Evolutionary conservation across 2,329 filamentous ascomycete genomes (phyloP).

Genomic region (Botryotinia narcissicola): DNA sequence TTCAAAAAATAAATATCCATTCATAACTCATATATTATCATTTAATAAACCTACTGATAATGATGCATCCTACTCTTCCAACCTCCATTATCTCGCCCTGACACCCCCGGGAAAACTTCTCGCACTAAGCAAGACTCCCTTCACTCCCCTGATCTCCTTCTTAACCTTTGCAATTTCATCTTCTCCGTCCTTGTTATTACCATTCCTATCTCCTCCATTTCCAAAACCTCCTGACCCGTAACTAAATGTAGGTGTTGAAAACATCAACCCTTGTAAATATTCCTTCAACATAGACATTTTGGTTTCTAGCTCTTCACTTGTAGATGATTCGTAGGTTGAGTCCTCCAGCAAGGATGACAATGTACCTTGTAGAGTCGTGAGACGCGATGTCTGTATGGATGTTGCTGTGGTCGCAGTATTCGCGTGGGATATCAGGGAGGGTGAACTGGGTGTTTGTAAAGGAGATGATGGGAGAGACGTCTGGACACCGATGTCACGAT

Average conservation of each 20-base stretch:
- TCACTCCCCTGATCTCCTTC: constrained; percentile 73
- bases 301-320: constrained; percentile 29
- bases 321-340: constrained; percentile 27
- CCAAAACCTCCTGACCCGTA: constrained; percentile 36
- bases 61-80: neutral
- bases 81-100: constrained; percentile 20
- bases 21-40: constrained; percentile 10
- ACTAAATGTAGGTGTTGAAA: constrained; percentile 40
- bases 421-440: constrained; percentile 32
- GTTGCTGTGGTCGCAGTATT: constrained; percentile 25
- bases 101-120: constrained; percentile 61
- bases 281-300: constrained; percentile 54
- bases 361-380: constrained; percentile 49
- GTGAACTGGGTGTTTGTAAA: constrained; percentile 27
- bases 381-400: constrained; percentile 40
- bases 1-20: neutral
- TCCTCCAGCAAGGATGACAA: constrained; percentile 52
- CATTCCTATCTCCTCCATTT: constrained; percentile 34
- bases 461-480: constrained; percentile 52
- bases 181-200: constrained; percentile 48
- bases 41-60: constrained; percentile 25
- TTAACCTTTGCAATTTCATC: constrained; percentile 73
- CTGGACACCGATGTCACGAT: constrained; percentile 77
- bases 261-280: constrained; percentile 62
- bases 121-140: constrained; percentile 73